phyloP scores from a whole-genome alignment of 768 basidiomycete species.

The Cystobasidium ongulense region DNA sequence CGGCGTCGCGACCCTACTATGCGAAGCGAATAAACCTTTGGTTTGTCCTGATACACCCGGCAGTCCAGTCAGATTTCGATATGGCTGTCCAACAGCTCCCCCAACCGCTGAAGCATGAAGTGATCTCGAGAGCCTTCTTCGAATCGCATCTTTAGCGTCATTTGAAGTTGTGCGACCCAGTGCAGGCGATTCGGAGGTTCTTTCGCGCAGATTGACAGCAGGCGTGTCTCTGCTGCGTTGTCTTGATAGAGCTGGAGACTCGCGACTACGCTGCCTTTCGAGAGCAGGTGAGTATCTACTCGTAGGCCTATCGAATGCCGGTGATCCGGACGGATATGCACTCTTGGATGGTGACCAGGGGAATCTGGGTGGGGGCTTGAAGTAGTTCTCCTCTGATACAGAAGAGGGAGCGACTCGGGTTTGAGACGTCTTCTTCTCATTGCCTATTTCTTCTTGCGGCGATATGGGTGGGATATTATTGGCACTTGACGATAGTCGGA shows the following conservation, averaged over 20 bases:
- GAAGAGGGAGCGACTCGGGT: not conserved
- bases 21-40: constrained; percentile 6
- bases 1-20: not conserved
- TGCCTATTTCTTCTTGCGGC: not conserved
- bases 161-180: not conserved
- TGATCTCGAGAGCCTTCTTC: not conserved
- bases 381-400: not conserved
- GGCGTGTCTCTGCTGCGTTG: not conserved
- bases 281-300: not conserved
- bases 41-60: not conserved
- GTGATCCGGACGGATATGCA: not conserved
- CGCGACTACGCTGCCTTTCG: not conserved
- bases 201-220: not conserved
- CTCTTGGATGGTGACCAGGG: not conserved
- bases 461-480: not conserved
- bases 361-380: not conserved
- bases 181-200: not conserved
- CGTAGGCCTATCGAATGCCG: not conserved
- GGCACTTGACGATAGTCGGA: not conserved
- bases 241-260: not conserved
- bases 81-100: not conserved
- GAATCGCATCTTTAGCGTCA: not conserved
- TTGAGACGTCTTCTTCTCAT: not conserved
- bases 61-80: not conserved
- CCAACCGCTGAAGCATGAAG: not conserved